Conservation (phyloP, 768 basidiomycete genomes). For the Tylopilus sp. region DNA sequence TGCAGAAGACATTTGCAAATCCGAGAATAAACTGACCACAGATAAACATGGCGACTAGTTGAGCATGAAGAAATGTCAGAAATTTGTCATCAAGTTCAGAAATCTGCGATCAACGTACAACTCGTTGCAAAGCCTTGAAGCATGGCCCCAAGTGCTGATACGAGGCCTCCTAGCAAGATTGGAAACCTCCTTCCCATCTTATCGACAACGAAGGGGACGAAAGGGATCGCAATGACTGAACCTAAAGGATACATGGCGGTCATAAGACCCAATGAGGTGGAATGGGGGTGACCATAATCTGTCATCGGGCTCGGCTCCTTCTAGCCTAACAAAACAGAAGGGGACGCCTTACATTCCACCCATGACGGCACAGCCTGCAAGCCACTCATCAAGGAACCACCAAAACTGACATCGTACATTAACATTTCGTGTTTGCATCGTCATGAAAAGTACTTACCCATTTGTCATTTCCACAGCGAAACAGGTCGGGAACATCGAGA, state of each 20-base stretch:
- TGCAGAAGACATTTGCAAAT: not conserved
- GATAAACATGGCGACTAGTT: constrained; percentile 1
- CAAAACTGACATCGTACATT: constrained; percentile 11
- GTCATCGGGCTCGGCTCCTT: not conserved
- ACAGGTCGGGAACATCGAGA: constrained; percentile 46
- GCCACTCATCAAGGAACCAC: constrained; percentile 59
- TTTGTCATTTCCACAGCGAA: constrained; percentile 15
- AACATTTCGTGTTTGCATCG: not conserved
- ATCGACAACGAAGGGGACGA: constrained; percentile 16
- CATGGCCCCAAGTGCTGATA: not conserved
- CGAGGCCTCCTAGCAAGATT: not conserved
- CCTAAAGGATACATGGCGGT: constrained; percentile 58
- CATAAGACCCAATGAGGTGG: constrained; percentile 52
- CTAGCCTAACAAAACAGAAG: not conserved
- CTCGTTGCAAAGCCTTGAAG: constrained; percentile 1
- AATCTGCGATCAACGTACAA: not conserved
- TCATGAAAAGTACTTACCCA: constrained; percentile 1
- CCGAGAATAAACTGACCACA: not conserved
- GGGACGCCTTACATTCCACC: constrained; percentile 44
- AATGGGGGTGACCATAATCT: constrained; percentile 55
- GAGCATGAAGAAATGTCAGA: not conserved
- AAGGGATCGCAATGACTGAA: constrained; percentile 48
- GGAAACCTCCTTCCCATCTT: constrained; percentile 1
- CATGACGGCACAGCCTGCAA: constrained; percentile 57
- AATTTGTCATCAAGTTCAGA: not conserved